Conservation (phyloP, 371 early-diverging fungal species). For the Basidiobolus meristosporus region DNA sequence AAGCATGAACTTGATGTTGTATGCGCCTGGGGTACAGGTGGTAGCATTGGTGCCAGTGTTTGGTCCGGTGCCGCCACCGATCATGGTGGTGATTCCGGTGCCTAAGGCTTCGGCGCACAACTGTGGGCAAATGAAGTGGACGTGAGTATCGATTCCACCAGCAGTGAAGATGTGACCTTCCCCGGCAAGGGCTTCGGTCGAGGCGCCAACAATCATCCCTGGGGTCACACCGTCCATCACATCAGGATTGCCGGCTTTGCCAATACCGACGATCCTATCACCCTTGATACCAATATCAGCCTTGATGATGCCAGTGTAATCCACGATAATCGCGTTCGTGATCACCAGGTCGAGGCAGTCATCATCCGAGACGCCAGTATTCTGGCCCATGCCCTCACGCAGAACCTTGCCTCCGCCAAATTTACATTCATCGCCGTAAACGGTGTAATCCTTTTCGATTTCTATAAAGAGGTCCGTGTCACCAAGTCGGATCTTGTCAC, state of each 20-base stretch:
- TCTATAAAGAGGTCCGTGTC: slow-evolving; percentile 69
- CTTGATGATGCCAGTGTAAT: slow-evolving; percentile 87
- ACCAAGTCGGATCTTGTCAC: slow-evolving; percentile 70
- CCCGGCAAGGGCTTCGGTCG: slow-evolving; percentile 79
- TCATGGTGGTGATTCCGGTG: slow-evolving; percentile 72
- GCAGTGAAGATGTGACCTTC: slow-evolving; percentile 85
- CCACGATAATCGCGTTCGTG: slow-evolving; percentile 79
- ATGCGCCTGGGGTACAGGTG: slow-evolving; percentile 73
- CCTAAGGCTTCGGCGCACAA: slow-evolving; percentile 59
- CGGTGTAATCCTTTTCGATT: slow-evolving; percentile 71
- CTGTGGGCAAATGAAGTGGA: slow-evolving; percentile 86
- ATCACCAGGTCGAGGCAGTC: slow-evolving; percentile 79
- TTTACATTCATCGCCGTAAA: slow-evolving; percentile 83
- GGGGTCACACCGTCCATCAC: slow-evolving; percentile 82
- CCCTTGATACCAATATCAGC: slow-evolving; percentile 86
- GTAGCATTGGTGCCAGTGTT: slow-evolving; percentile 88
- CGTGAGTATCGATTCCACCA: slow-evolving; percentile 78
- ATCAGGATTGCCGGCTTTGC: slow-evolving; percentile 92
- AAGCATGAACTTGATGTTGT: slow-evolving; percentile 70
- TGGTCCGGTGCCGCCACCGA: slow-evolving; percentile 91
- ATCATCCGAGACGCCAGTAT: slow-evolving; percentile 25
- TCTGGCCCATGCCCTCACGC: slow-evolving; percentile 88
- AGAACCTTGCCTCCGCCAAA: slow-evolving; percentile 75
- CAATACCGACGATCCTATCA: slow-evolving; percentile 70
- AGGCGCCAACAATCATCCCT: slow-evolving; percentile 69